phyloP scores from a whole-genome alignment of 139 green algal genomes.

The Closterium sp. region DNA sequence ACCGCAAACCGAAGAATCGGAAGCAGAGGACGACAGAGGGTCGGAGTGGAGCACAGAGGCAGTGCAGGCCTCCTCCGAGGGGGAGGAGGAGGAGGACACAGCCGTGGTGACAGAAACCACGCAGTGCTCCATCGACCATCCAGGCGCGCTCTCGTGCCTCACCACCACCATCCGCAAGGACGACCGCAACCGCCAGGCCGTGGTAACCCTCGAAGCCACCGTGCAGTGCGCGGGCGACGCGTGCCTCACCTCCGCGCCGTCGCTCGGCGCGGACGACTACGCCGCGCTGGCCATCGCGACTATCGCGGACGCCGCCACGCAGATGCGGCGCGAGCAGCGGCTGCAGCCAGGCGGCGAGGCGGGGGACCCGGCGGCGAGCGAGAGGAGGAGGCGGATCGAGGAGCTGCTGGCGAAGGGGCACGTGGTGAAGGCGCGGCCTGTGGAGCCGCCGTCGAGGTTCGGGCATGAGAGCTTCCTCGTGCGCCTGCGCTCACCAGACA shows the following conservation, averaged over 20 bases:
- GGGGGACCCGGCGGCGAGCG: conserved; percentile 8
- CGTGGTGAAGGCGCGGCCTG: conserved; percentile 24
- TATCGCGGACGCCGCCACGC: conserved; percentile 14
- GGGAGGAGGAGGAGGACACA: conserved; percentile 18
- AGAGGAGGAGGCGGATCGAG: conserved; percentile 19
- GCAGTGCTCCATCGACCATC: conserved; percentile 35
- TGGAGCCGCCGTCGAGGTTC: conserved; percentile 30
- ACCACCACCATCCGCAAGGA: conserved; percentile 40
- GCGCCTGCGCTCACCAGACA: conserved; percentile 23
- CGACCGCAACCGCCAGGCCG: neutral
- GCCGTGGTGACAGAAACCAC: conserved; percentile 9
- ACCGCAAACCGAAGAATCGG: too few species aligned
- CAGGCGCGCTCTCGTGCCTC: conserved; percentile 37
- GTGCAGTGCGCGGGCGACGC: conserved; percentile 39
- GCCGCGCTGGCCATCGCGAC: conserved; percentile 30
- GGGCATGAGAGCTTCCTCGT: conserved; percentile 51
- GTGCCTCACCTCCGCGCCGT: neutral
- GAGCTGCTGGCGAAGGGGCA: conserved; percentile 31
- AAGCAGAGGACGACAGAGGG: neutral
- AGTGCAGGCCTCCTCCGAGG: neutral
- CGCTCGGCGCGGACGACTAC: conserved; percentile 41
- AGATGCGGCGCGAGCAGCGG: conserved; percentile 19
- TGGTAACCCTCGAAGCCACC: conserved; percentile 37
- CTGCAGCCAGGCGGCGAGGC: neutral
- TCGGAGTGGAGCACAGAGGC: neutral